Base-by-base conservation (phyloP, 495 filamentous ascomycete species). In the Oidiodendron maius region DNA sequence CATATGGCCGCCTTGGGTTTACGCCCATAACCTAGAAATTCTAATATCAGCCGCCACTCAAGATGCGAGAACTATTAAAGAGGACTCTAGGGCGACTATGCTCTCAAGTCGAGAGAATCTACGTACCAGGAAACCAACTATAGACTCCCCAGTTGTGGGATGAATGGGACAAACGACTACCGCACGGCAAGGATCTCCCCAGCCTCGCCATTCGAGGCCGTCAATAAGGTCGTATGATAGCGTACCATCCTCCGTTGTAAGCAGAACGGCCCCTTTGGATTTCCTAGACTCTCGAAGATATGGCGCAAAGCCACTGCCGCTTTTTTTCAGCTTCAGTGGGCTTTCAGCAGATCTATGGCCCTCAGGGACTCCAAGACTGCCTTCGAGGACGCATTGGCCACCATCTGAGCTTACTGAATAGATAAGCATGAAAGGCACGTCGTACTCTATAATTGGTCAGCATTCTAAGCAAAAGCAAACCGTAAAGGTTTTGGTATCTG, bases 151-250 rank as follows among this genome's bases (percentile, higher is more conserved):
- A 9, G 76, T 84, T 13, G 82, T 86, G 1, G 82, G 78, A 52
- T 84, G 80, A 24, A 88, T 78, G 0, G 84, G 81, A 57, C 84
- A 86, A 17, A 85, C 70, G 17, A 88, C 81, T 24, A 80, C 75
- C 2, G 81, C 76, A n/a, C 66, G 67, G 53, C 78, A 82, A 1
- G 74, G 70, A 47, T 85, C 81, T 2, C 77, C 76, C 48, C 80
- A 83, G 1, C 84, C 84, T 44, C 77, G 71, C 74, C 75, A 82
- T 25, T 79, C 62, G 20, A 88, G 61, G 0, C 78, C 82, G 28
- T 80, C 62, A 47, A 87, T 64, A 23, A 86, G 61, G n/a, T 69
- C 64, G 3, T 59, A 48, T 13, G 56, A 55, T 30, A 59, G 35
- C 23, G 76, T 81, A 24, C 76, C 78, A 15, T 77, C 71, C 13